Base-by-base conservation (phyloP, 371 early-diverging fungal genomes). In the Sporodiniella umbellata region DNA sequence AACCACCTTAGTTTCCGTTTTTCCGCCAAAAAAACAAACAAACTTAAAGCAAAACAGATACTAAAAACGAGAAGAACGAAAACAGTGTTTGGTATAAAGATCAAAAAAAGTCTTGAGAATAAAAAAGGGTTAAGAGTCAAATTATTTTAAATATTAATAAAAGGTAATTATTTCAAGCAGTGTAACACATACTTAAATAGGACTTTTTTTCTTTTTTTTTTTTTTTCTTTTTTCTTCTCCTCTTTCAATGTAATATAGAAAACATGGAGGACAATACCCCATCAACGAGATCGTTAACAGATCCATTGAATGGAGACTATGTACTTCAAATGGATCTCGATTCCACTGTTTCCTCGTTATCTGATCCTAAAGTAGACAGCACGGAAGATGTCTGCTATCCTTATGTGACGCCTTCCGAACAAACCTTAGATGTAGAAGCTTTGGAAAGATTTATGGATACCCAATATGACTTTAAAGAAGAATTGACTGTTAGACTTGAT, bases 191-290 rank as follows among this genome's bases (percentile, higher is more conserved):
- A n/a, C n/a, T n/a, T n/a, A n/a, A n/a, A n/a, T n/a, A n/a, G n/a
- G n/a, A n/a, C n/a, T n/a, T n/a, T n/a, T n/a, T n/a, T n/a, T n/a
- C n/a, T n/a, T n/a, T 40, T 4, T 19, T 40, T 21, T 19, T 8
- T 40, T 2, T 4, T 21, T 19, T 22, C 21, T 4, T 17, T 40
- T 19, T 19, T 7, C 21, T 22, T 40, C 8, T 40, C 40, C 21
- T 21, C 15, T 8, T 40, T 40, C 21, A 21, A 21, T 40, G 21
- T 21, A 19, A n/a, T 10, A 40, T 8, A 19, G 15, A 8, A 8
- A 54, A 54, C 18, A 60, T 60, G 60, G 55, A 60, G 60, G 60
- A 54, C 8, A 30, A 60, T 30, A 42, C 11, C 35, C 51, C 31
- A 39, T 42, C 54, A 24, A 38, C 25, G 31, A 54, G 47, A 43